Evolutionary conservation across 2,329 filamentous ascomycete species (phyloP).

Genomic region (Fusarium camptoceras): DNA sequence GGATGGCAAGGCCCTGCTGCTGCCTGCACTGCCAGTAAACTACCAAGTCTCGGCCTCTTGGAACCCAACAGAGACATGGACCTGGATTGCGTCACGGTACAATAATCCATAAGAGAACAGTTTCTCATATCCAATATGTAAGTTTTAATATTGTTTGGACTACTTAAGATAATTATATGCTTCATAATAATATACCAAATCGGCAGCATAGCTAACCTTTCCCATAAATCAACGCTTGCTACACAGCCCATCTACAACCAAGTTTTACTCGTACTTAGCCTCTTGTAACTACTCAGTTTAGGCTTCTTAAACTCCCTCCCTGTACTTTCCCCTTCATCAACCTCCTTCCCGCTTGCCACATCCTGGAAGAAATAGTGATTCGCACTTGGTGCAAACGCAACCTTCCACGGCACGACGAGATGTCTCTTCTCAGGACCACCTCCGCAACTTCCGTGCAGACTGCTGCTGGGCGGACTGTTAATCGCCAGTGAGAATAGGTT

Average conservation of each 20-base stretch:
- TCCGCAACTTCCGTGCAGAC: slow-evolving; percentile 55
- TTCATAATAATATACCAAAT: not conserved
- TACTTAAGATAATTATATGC: not conserved
- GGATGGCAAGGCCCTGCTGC: not conserved
- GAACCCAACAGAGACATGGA: not conserved
- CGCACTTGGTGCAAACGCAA: slow-evolving; percentile 52
- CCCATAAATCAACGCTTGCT: not conserved
- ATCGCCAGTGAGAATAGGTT: slow-evolving; percentile 80
- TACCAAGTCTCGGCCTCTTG: not conserved
- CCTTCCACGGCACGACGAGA: slow-evolving; percentile 57
- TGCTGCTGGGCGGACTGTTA: slow-evolving; percentile 62
- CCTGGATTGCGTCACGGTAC: not conserved
- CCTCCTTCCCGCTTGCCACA: slow-evolving; percentile 48
- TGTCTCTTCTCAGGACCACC: slow-evolving; percentile 52
- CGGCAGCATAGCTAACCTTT: not conserved
- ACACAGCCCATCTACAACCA: slow-evolving; percentile 41
- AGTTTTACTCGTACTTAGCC: slow-evolving; percentile 43
- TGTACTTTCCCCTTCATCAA: slow-evolving; percentile 52
- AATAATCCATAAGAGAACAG: not conserved
- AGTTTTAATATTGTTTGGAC: not conserved
- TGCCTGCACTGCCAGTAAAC: not conserved
- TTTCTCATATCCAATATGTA: not conserved
- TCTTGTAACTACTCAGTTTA: slow-evolving; percentile 44
- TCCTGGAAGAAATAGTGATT: slow-evolving; percentile 60
- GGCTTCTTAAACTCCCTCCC: slow-evolving; percentile 31